Evolutionary conservation across 257 asterid genomes (phyloP).

Genomic region (Penstemon barbatus): DNA sequence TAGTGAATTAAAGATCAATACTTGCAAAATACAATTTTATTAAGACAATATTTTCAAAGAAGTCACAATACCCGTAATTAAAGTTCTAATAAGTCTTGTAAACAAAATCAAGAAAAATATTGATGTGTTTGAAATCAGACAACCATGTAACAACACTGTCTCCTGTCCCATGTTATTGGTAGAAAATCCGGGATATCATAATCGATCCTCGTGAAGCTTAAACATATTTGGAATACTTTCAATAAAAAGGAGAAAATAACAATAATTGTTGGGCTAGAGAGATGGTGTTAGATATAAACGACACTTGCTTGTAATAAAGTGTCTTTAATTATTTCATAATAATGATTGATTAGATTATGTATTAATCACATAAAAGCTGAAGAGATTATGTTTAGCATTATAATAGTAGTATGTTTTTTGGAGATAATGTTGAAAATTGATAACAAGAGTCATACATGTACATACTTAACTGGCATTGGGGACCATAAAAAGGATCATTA

Average conservation of each 20-base stretch:
- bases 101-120: neutral
- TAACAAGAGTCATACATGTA: slow-evolving; percentile 18
- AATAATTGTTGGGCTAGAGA: slow-evolving; percentile 10
- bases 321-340: slow-evolving; percentile 24
- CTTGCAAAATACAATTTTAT: no score
- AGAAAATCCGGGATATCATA: neutral
- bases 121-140: slow-evolving; percentile 6
- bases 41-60: no score
- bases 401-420: neutral
- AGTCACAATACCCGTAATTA: no score
- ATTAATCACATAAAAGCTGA: slow-evolving; percentile 26
- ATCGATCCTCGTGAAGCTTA: neutral
- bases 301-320: slow-evolving; percentile 24
- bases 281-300: slow-evolving; percentile 25
- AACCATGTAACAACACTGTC: slow-evolving; percentile 7
- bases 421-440: slow-evolving; percentile 28
- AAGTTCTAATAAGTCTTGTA: no score
- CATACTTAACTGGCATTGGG: neutral
- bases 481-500: neutral
- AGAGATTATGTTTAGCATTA: slow-evolving; percentile 16
- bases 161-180: slow-evolving; percentile 12
- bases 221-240: neutral
- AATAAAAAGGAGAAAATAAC: slow-evolving; percentile 14
- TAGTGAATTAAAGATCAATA: no score
- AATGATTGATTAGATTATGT: slow-evolving; percentile 16